phyloP scores from a whole-genome alignment of 805 yeast species.

The Saccharomycopsis fodiens region DNA sequence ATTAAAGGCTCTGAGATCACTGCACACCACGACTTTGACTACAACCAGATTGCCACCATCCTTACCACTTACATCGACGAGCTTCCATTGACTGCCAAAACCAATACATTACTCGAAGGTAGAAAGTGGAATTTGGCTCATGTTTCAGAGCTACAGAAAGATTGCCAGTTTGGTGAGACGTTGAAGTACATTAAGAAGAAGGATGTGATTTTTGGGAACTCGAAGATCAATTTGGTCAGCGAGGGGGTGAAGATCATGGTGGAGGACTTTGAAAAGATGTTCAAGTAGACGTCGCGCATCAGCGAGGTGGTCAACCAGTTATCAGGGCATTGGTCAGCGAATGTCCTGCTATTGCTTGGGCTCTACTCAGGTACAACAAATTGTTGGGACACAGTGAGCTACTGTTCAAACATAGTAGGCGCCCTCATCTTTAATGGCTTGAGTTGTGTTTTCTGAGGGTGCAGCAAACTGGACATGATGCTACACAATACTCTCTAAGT shows the following conservation, averaged over 20 bases:
- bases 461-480: no score
- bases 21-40: slow-evolving; percentile 9
- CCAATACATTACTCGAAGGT: slow-evolving; percentile 6
- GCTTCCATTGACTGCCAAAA: slow-evolving; percentile 8
- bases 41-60: slow-evolving; percentile 8
- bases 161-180: not conserved
- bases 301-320: no score
- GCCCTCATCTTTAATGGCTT: no score
- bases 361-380: no score
- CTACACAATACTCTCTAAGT: no score
- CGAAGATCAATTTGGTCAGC: slow-evolving; percentile 15
- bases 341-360: no score
- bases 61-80: slow-evolving; percentile 10
- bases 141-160: no score
- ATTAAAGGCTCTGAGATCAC: no score
- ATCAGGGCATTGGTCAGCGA: not conserved
- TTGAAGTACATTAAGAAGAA: slow-evolving; percentile 14
- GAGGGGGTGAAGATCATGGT: slow-evolving; percentile 14
- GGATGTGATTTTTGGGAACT: slow-evolving; percentile 12
- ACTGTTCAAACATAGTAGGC: no score
- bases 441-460: no score
- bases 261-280: slow-evolving; percentile 17
- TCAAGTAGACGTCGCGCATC: slow-evolving; percentile 10
- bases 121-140: not conserved
- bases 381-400: no score